Evolutionary conservation across 2,329 filamentous ascomycete species (phyloP).

Genomic region (Cercospora zeae-maydis): DNA sequence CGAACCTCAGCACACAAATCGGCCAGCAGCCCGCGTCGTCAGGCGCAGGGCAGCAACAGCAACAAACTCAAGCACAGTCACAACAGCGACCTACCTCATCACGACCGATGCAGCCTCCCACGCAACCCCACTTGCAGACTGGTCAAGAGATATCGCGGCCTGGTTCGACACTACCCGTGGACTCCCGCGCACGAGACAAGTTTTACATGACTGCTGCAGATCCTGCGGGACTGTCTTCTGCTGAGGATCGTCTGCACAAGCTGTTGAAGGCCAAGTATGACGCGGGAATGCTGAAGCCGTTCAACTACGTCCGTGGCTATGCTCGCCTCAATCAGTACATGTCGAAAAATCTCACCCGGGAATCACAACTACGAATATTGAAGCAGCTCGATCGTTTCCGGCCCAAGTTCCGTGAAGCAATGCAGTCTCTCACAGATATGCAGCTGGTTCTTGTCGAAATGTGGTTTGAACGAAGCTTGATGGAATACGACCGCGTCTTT

Average conservation of each 20-base stretch:
- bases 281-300: conserved; percentile 87
- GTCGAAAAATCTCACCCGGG: conserved; percentile 77
- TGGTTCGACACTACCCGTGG: conserved; percentile 59
- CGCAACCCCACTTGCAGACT: conserved; percentile 36
- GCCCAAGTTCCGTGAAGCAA: conserved; percentile 92
- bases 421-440: conserved; percentile 86
- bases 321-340: conserved; percentile 85
- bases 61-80: background rate
- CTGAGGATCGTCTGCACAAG: conserved; percentile 92
- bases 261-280: conserved; percentile 94
- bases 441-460: conserved; percentile 94
- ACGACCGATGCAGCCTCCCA: conserved; percentile 6
- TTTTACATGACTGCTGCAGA: conserved; percentile 98
- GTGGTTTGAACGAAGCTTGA: conserved; percentile 95
- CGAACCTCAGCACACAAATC: conserved; percentile 35
- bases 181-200: conserved; percentile 67
- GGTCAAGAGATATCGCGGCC: conserved; percentile 60
- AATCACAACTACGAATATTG: conserved; percentile 85
- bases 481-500: conserved; percentile 98
- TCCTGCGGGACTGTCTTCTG: conserved; percentile 78
- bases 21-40: conserved; percentile 3
- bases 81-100: background rate
- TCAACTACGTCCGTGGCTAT: conserved; percentile 98
- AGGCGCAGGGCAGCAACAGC: background rate
- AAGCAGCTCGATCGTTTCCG: conserved; percentile 89